phyloP scores from a whole-genome alignment of 345 rosid genomes.

The Acer negundo region DNA sequence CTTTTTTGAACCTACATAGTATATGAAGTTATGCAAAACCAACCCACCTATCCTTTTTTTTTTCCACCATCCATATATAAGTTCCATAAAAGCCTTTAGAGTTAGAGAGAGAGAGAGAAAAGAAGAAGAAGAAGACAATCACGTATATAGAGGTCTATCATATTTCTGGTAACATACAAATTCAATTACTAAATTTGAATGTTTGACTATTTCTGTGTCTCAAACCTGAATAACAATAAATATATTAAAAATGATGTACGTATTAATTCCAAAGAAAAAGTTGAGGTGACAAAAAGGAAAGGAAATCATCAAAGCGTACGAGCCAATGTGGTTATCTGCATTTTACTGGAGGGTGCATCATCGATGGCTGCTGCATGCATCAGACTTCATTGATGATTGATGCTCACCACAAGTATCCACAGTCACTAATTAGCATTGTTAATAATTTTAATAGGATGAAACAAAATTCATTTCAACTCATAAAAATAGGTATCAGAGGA shows the following conservation, averaged over 20 bases:
- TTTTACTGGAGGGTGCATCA: conserved; percentile 19
- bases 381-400: conserved; percentile 33
- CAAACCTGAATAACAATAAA: background rate
- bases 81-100: background rate
- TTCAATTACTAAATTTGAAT: background rate
- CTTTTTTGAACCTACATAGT: background rate
- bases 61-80: background rate
- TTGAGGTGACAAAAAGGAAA: conserved; percentile 20
- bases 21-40: background rate
- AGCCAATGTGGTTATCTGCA: conserved; percentile 36
- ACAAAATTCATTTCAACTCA: conserved; percentile 11
- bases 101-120: background rate
- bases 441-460: too few species aligned
- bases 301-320: conserved; percentile 31
- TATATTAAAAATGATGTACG: background rate
- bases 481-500: conserved; percentile 17
- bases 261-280: background rate
- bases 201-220: conserved; percentile 3
- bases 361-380: conserved; percentile 15
- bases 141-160: background rate
- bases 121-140: background rate
- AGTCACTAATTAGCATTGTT: too few species aligned
- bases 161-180: background rate
- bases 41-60: background rate
- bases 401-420: conserved; percentile 16